A percentile compares a stretch with the other conserved stretches of the same genome.
These are phyloP conservation scores for Starmerella gropengiesseri DNA, from an alignment of 805 yeast genomes.

Conservation along the genomic window DNA sequence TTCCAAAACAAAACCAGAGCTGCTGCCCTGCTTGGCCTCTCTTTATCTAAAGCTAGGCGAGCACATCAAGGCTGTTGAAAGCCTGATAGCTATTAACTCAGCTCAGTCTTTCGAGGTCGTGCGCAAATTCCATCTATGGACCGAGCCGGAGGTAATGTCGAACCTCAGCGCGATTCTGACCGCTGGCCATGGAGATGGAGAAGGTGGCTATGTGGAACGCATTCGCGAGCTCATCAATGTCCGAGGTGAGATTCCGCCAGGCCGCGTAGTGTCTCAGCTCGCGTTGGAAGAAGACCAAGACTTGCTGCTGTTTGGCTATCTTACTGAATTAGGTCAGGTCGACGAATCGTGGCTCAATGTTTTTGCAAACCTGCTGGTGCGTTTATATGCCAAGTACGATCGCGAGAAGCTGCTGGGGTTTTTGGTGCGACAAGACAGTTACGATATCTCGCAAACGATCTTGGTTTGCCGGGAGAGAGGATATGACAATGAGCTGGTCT, in stretches of 20 bases:
- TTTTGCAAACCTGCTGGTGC: slow-evolving; percentile 58
- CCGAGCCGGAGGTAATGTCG: slow-evolving; percentile 33
- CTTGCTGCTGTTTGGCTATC: slow-evolving; percentile 43
- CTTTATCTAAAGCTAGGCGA: slow-evolving; percentile 49
- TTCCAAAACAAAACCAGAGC: slow-evolving; percentile 26
- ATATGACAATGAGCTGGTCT: slow-evolving; percentile 63
- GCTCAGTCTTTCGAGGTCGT: slow-evolving; percentile 46
- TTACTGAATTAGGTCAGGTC: slow-evolving; percentile 44
- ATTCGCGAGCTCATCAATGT: slow-evolving; percentile 18
- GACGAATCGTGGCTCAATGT: slow-evolving; percentile 47
- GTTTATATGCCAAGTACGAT: slow-evolving; percentile 54
- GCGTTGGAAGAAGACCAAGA: slow-evolving; percentile 8
- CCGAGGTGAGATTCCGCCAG: slow-evolving; percentile 43
- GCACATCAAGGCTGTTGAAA: slow-evolving; percentile 52
- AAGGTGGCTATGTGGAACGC: slow-evolving; percentile 16
- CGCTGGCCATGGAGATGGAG: slow-evolving; percentile 18
- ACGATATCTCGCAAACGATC: slow-evolving; percentile 62
- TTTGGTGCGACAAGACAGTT: slow-evolving; percentile 43
- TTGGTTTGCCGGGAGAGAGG: slow-evolving; percentile 45
- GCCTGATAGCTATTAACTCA: slow-evolving; percentile 49
- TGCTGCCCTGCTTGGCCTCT: slow-evolving; percentile 25
- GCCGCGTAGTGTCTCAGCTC: slow-evolving; percentile 40
- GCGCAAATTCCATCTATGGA: slow-evolving; percentile 51
- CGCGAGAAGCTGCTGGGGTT: slow-evolving; percentile 46
- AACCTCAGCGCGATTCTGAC: slow-evolving; percentile 38